These are phyloP conservation scores for Cyclanthera cordifolia DNA, from an alignment of 306 rosid species.

Conservation along the genomic window DNA sequence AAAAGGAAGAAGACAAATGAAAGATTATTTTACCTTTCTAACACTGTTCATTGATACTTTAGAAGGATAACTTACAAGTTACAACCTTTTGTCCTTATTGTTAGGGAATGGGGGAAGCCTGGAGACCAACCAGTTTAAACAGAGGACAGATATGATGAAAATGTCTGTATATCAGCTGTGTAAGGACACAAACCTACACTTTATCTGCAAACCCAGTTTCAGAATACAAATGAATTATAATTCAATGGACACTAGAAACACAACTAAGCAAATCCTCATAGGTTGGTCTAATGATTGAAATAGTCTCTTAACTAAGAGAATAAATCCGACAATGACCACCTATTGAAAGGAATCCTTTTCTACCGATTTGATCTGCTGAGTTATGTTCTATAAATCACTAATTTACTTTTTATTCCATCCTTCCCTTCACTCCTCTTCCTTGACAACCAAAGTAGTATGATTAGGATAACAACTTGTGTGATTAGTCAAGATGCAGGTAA, in stretches of 20 bases:
- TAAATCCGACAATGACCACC: too few species aligned
- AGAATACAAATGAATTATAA: constrained; percentile 2
- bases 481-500: too few species aligned
- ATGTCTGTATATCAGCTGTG: background rate
- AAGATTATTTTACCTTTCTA: background rate
- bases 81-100: background rate
- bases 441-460: too few species aligned
- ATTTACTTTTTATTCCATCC: too few species aligned
- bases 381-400: too few species aligned
- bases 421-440: too few species aligned
- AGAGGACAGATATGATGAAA: background rate
- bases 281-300: too few species aligned
- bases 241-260: background rate
- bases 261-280: background rate
- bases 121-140: background rate
- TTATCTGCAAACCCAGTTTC: background rate
- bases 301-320: too few species aligned
- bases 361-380: too few species aligned
- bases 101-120: background rate
- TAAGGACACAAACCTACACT: background rate
- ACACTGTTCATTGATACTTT: background rate
- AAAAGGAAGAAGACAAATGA: background rate
- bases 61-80: background rate
- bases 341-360: too few species aligned
- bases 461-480: too few species aligned